Percentiles rank a stretch among this genome's conserved stretches.
Evolutionary conservation across 1,284 basidiomycete genomes (phyloP).

Genomic region (Lignosus rhinocerotis): DNA sequence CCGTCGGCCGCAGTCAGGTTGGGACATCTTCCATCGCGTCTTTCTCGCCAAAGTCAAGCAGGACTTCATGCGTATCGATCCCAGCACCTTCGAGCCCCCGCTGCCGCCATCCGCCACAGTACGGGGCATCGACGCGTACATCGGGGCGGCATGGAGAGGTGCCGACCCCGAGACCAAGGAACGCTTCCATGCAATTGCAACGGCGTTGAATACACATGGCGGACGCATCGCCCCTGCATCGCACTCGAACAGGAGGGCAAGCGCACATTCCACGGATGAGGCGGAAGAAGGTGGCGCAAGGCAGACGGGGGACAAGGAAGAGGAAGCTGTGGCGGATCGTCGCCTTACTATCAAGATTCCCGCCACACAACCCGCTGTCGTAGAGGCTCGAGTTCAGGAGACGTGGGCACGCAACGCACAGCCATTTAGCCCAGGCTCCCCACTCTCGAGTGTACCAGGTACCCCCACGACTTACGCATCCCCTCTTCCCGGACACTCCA

Average conservation of each 20-base stretch:
- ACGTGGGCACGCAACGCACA: no score
- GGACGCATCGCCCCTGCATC: background rate
- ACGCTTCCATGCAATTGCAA: background rate
- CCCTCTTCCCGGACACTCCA: no score
- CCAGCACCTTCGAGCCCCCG: background rate
- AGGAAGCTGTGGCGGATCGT: background rate
- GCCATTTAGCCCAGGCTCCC: no score
- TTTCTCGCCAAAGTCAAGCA: background rate
- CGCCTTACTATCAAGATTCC: background rate
- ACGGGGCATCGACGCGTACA: background rate
- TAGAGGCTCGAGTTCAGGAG: no score
- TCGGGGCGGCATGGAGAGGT: background rate
- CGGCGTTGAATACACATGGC: background rate
- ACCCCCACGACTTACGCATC: no score
- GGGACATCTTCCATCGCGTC: background rate
- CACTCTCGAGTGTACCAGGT: no score
- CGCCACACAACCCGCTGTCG: background rate
- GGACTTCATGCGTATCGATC: background rate
- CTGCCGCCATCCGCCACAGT: background rate
- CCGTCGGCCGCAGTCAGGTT: slow-evolving; percentile 13
- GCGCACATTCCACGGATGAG: background rate
- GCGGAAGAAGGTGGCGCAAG: background rate
- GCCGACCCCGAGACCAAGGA: background rate
- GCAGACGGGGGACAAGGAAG: background rate
- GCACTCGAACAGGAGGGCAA: background rate